These are phyloP conservation scores for Xylaria nigripes DNA, from an alignment of 495 filamentous ascomycete species.

Conservation along the genomic window DNA sequence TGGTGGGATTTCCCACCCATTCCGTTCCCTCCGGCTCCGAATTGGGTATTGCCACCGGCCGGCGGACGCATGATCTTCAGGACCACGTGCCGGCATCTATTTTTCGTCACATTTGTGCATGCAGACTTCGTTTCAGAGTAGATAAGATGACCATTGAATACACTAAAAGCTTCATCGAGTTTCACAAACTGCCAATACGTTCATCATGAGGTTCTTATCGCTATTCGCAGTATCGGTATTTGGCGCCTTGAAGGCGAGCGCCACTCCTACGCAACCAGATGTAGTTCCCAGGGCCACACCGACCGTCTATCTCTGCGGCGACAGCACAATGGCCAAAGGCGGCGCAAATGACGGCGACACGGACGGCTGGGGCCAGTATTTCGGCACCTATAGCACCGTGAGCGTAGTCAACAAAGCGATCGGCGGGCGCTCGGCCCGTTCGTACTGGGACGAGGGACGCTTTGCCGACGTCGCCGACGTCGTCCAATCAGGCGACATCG, in stretches of 20 bases:
- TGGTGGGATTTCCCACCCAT: slow-evolving; percentile 4
- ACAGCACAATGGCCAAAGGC: slow-evolving; percentile 46
- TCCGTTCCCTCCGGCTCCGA: slow-evolving; percentile 6
- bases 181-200: neutral
- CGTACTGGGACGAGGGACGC: slow-evolving; percentile 39
- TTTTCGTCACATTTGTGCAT: neutral
- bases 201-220: slow-evolving; percentile 5
- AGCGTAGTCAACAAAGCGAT: slow-evolving; percentile 36
- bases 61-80: slow-evolving; percentile 1
- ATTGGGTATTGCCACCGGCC: slow-evolving; percentile 2
- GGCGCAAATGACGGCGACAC: slow-evolving; percentile 28
- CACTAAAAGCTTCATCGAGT: too few species aligned
- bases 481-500: slow-evolving; percentile 36
- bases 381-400: slow-evolving; percentile 26
- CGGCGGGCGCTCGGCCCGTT: slow-evolving; percentile 37
- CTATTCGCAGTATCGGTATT: neutral
- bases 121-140: too few species aligned
- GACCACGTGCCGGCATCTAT: neutral
- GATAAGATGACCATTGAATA: too few species aligned
- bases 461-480: slow-evolving; percentile 29
- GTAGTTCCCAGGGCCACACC: slow-evolving; percentile 5
- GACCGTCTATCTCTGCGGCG: slow-evolving; percentile 45
- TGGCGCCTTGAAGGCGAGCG: neutral
- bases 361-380: slow-evolving; percentile 33
- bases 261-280: neutral